These are phyloP conservation scores for Coemansia sp. DNA, from an alignment of 192 early-diverging fungal species.

Conservation along the genomic window DNA sequence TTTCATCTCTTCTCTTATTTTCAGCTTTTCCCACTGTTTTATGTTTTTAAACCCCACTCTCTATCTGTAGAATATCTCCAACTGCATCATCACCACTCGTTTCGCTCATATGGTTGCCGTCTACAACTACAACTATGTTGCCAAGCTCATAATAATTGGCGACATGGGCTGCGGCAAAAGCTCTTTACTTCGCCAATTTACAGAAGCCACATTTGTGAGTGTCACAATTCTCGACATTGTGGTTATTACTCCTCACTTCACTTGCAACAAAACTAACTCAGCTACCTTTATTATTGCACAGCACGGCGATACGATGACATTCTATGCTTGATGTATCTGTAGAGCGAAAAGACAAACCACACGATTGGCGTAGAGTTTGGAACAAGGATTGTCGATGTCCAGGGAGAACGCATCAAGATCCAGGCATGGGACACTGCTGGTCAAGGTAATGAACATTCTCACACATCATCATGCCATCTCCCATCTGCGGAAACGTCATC, in stretches of 20 bases:
- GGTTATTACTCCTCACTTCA: background rate
- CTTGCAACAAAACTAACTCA: background rate
- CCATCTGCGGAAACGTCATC: conserved; percentile 1
- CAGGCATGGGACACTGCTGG: conserved; percentile 81
- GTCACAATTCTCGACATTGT: background rate
- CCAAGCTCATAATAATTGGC: conserved; percentile 58
- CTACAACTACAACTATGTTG: conserved; percentile 57
- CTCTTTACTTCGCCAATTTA: conserved; percentile 55
- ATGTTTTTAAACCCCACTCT: background rate
- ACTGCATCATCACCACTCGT: background rate
- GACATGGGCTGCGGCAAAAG: conserved; percentile 61
- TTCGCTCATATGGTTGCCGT: conserved; percentile 42
- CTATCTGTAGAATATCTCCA: conserved; percentile 1
- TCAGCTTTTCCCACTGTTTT: background rate
- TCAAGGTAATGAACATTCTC: conserved; percentile 43
- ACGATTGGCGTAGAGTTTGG: conserved; percentile 84
- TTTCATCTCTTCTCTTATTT: background rate
- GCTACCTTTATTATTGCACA: background rate
- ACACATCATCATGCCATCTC: background rate
- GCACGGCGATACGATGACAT: conserved; percentile 2
- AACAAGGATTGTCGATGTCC: conserved; percentile 67
- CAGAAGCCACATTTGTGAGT: conserved; percentile 55
- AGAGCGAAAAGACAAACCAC: conserved; percentile 65
- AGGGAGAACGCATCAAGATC: conserved; percentile 65
- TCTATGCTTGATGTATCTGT: conserved; percentile 36